phyloP scores from a whole-genome alignment of 371 early-diverging fungal species.

The Mucor irregularis region DNA sequence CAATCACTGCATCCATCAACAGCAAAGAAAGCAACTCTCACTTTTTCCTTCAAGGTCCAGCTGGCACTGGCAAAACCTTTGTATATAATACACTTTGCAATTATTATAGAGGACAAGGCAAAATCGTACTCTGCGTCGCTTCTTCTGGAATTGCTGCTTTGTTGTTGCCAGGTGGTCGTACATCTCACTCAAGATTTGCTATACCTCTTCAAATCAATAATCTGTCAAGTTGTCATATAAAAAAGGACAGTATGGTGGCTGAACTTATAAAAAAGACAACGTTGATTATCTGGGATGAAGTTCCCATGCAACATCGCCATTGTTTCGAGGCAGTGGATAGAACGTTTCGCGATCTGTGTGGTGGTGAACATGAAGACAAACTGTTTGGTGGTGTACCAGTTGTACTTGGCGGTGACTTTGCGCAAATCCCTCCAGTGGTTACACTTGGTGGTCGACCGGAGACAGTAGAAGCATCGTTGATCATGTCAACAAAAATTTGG shows the following conservation, averaged over 20 bases:
- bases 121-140: conserved; percentile 1
- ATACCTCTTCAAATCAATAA: neutral
- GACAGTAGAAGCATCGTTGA: conserved; percentile 2
- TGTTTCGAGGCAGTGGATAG: conserved; percentile 12
- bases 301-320: conserved; percentile 3
- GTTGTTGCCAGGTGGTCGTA: neutral
- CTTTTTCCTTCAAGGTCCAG: conserved; percentile 7
- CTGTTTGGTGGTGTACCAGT: conserved; percentile 6
- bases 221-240: neutral
- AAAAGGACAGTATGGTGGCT: neutral
- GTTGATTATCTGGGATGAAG: conserved; percentile 12
- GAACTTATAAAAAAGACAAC: neutral
- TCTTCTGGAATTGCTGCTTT: neutral
- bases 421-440: conserved; percentile 4
- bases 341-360: neutral
- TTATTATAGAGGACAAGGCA: neutral
- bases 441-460: neutral
- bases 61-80: conserved; percentile 8
- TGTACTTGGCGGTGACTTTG: conserved; percentile 10
- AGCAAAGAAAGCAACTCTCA: neutral
- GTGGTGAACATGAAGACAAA: neutral
- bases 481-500: neutral
- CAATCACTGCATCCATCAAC: neutral
- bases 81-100: conserved; percentile 2
- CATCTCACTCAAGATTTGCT: neutral